These are phyloP conservation scores for Austroboletus niveus DNA, from an alignment of 1,284 basidiomycete species.

Conservation along the genomic window DNA sequence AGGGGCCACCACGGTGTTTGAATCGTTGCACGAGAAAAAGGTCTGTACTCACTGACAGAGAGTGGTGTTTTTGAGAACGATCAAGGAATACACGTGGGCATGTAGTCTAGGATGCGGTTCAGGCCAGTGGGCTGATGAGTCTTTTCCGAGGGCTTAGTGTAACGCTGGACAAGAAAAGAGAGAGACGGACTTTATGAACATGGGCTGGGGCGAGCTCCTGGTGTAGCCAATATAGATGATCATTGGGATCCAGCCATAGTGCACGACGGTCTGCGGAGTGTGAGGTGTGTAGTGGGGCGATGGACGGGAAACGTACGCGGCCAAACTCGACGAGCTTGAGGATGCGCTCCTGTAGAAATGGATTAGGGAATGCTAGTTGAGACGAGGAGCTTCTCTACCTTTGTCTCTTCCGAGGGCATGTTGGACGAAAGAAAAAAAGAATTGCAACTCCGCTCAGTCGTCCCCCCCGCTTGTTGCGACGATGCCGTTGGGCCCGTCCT, in stretches of 20 bases:
- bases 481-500: conserved; percentile 68
- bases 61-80: background rate
- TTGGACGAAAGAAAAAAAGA: conserved; percentile 20
- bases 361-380: background rate
- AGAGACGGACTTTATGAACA: conserved; percentile 82
- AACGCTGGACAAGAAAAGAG: background rate
- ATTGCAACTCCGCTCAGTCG: conserved; percentile 33
- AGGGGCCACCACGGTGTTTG: conserved; percentile 64
- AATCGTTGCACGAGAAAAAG: conserved; percentile 47
- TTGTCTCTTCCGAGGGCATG: conserved; percentile 87
- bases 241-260: conserved; percentile 92
- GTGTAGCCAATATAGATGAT: conserved; percentile 93
- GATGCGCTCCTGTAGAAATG: conserved; percentile 66
- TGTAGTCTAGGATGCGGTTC: conserved; percentile 32
- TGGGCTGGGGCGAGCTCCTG: conserved; percentile 87
- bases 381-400: conserved; percentile 41
- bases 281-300: background rate
- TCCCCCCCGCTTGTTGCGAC: conserved; percentile 19
- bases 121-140: conserved; percentile 84
- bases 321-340: conserved; percentile 74
- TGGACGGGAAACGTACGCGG: conserved; percentile 54
- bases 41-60: background rate
- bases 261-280: conserved; percentile 68
- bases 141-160: conserved; percentile 40
- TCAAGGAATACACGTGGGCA: conserved; percentile 24